Conservation (phyloP, 176 grass and related monocot species). For the Phoenix roebelenii region DNA sequence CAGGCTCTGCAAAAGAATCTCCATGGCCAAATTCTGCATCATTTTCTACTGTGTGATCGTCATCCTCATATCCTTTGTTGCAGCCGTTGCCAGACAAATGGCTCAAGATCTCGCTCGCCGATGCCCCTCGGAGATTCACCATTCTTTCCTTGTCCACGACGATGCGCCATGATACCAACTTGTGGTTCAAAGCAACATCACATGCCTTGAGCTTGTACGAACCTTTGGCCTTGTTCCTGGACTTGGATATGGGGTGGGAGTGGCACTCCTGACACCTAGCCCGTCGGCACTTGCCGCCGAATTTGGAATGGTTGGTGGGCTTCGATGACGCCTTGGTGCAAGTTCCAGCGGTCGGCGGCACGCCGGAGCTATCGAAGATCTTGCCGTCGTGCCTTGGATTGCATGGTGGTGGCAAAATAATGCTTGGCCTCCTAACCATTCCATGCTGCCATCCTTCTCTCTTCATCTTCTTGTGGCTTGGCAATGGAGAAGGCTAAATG, state of each 20-base stretch:
- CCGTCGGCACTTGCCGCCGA: slow-evolving; percentile 51
- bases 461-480: slow-evolving; percentile 37
- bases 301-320: slow-evolving; percentile 33
- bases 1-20: slow-evolving; percentile 4
- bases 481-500: background rate
- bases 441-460: slow-evolving; percentile 80
- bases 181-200: slow-evolving; percentile 80
- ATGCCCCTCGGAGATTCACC: slow-evolving; percentile 28
- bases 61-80: background rate
- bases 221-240: slow-evolving; percentile 61
- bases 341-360: background rate
- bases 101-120: slow-evolving; percentile 47
- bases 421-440: slow-evolving; percentile 26
- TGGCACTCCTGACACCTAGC: slow-evolving; percentile 51
- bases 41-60: slow-evolving; percentile 27
- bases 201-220: slow-evolving; percentile 54
- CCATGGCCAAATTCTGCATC: background rate
- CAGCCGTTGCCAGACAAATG: slow-evolving; percentile 30
- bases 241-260: slow-evolving; percentile 52
- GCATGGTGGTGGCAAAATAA: slow-evolving; percentile 15
- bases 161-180: slow-evolving; percentile 62
- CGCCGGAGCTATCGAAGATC: background rate
- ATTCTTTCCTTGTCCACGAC: slow-evolving; percentile 20
- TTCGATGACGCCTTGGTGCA: slow-evolving; percentile 12
- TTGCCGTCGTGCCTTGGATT: background rate